Conservation (phyloP, 352 stramenopile species). For the Globisporangium irregulare region DNA sequence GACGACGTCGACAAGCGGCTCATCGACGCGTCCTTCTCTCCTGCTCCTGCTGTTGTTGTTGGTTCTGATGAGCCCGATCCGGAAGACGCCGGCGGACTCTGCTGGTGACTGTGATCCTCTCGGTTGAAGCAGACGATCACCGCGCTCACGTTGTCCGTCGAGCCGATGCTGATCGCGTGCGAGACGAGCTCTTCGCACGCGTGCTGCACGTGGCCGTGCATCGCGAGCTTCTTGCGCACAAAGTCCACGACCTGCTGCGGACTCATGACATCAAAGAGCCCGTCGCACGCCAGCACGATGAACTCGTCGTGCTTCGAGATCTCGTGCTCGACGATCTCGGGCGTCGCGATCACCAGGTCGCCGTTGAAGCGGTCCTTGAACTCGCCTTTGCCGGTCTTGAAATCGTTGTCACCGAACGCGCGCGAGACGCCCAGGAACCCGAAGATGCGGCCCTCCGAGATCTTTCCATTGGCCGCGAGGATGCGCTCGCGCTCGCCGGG, state of each 20-base stretch:
- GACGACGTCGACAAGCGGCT: slow-evolving; percentile 1
- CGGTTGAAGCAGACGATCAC: slow-evolving; percentile 79
- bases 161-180: slow-evolving; percentile 76
- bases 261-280: slow-evolving; percentile 84
- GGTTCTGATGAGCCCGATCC: neutral
- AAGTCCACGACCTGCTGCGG: slow-evolving; percentile 83
- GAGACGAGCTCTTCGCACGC: slow-evolving; percentile 80
- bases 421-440: slow-evolving; percentile 77
- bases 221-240: slow-evolving; percentile 61
- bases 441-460: slow-evolving; percentile 85
- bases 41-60: neutral
- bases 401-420: slow-evolving; percentile 84
- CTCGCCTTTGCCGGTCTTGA: slow-evolving; percentile 79
- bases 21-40: neutral
- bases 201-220: slow-evolving; percentile 74
- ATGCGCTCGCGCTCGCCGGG: slow-evolving; percentile 79
- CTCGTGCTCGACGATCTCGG: slow-evolving; percentile 58
- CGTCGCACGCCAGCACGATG: slow-evolving; percentile 78
- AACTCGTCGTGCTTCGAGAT: slow-evolving; percentile 72
- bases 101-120: slow-evolving; percentile 15
- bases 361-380: slow-evolving; percentile 83
- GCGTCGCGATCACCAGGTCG: slow-evolving; percentile 69
- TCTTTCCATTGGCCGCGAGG: slow-evolving; percentile 71
- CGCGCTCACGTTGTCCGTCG: slow-evolving; percentile 81
- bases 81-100: neutral